Evolutionary conservation across 495 filamentous ascomycete genomes (phyloP), one percentile per base, ranked within the genome.

Genomic region (Apiosordaria backusii): DNA sequence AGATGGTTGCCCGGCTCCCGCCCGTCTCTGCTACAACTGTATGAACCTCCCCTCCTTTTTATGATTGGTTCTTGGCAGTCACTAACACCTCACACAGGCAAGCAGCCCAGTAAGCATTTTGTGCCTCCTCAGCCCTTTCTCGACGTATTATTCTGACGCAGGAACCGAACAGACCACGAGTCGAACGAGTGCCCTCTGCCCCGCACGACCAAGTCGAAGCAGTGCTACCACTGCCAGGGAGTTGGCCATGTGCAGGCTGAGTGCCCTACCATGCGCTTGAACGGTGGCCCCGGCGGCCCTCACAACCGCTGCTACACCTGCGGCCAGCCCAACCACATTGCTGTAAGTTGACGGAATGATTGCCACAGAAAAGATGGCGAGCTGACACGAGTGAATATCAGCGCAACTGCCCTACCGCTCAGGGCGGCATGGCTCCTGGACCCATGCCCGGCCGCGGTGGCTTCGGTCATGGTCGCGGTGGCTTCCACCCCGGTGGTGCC

Each of bases 11-110:
- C 91, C 93, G 63, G 97, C 93, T 53, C 89, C 93, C 57, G 93
- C 98, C 83, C 89, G 95, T 75, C 90, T 98, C 76, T 99, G 95
- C 88, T 99, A 99, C 82, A 99, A 99, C 84, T 99, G 95, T 93
- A 72, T 16, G 74, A 54, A 26, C 61, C 9, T 68, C 68, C 7
- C 24, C 35, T 55, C 57, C 62, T 64, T 29, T 21, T 50, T 23
- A 57, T 40, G 5, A 16, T 61, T 69, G 50, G 15, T n/a, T 45
- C 15, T 16, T 21, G 13, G 16, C 63, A 4, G 21, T 3, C 18
- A 61, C 68, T 72, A 62, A 73, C 66, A n/a, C 60, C 15, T 27
- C n/a, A 13, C 25, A 29, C 67, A 90, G 88, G 86, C 88, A 93
- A 93, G 84, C 90, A 94, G 81, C 91, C 91, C 71, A 90, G 90